These are phyloP conservation scores for Trypanosoma cruzi DNA, from an alignment of 208 protist genomes.

Conservation along the genomic window DNA sequence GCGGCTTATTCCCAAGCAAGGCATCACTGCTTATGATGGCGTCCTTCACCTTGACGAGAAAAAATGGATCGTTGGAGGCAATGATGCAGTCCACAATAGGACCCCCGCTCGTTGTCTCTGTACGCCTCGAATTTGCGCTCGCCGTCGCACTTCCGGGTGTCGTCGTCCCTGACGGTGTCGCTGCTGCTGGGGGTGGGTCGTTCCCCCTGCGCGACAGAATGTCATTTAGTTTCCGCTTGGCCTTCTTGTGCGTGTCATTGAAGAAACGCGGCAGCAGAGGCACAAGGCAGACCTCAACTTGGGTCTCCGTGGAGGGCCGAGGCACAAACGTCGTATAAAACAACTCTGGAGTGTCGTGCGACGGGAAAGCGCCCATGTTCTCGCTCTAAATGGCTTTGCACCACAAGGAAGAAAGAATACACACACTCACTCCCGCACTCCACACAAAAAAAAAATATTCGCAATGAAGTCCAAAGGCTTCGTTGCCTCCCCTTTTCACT, in stretches of 20 bases:
- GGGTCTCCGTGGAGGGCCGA: constrained; percentile 37
- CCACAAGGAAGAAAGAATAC: no score
- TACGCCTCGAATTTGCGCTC: constrained; percentile 1
- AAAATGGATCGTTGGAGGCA: constrained; percentile 23
- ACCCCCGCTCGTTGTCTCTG: not conserved
- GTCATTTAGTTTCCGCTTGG: constrained; percentile 32
- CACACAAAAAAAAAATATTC: no score
- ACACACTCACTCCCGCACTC: no score
- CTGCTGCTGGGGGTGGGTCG: not conserved
- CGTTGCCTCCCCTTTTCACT: no score
- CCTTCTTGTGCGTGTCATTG: constrained; percentile 73
- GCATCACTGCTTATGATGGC: constrained; percentile 4
- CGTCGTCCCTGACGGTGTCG: not conserved
- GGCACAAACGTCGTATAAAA: constrained; percentile 80
- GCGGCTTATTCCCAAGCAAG: constrained; percentile 1
- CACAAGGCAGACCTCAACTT: constrained; percentile 76
- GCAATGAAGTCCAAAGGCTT: no score
- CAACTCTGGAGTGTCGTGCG: constrained; percentile 80
- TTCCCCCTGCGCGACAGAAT: constrained; percentile 12
- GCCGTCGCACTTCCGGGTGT: not conserved
- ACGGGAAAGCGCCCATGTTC: constrained; percentile 85
- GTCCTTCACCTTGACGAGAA: constrained; percentile 28
- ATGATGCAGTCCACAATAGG: constrained; percentile 30
- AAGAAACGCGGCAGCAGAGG: constrained; percentile 85
- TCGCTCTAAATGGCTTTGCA: no score